Base-by-base conservation (phyloP, 805 yeast species). In the Cyberlindnera bimundalis region DNA sequence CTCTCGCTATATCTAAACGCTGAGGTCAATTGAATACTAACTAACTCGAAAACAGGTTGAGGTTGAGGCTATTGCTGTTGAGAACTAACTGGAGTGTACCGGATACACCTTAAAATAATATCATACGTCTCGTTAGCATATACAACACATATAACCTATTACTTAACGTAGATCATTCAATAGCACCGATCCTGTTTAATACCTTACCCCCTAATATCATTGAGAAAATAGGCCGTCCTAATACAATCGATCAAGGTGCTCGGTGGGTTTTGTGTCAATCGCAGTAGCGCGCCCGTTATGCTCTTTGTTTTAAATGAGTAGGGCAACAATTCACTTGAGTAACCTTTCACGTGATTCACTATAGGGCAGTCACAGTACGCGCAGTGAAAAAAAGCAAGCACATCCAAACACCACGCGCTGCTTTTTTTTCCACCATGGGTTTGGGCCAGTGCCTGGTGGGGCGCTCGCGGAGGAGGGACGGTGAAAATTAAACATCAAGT, bases 51-150 rank as follows among this genome's bases (percentile, higher is more conserved):
- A 12, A 16, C 31, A 60, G 64, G 65, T 88, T 56, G 99, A 93
- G 72, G 77, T 93, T 68, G 99, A 91, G 71, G 90, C 84, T 48
- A 71, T 93, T 67, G 99, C 98, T 45, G 70, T 84, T 43, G 96
- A 83, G 66, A 71, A 72, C 45, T 47, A 46, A 26, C 6, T 11
- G 8, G 10, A 23, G 11, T 23, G 25, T n/a, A 23, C 25, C 8
- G 8, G 25, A 23, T 11, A 23, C 25, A 11, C 25, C 12, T 15
- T 18, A 27, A 18, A n/a, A n/a, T n/a, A n/a, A n/a, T n/a, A n/a
- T n/a, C n/a, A n/a, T n/a, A n/a, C n/a, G n/a, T n/a, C n/a, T n/a
- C n/a, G n/a, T n/a, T n/a, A n/a, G n/a, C n/a, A n/a, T n/a, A n/a
- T n/a, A n/a, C n/a, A n/a, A n/a, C n/a, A n/a, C n/a, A n/a, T n/a